A percentile compares a stretch with the other conserved stretches of the same genome.
Evolutionary conservation across 2,329 filamentous ascomycete species (phyloP).

Genomic region (Apiospora kogelbergensis): DNA sequence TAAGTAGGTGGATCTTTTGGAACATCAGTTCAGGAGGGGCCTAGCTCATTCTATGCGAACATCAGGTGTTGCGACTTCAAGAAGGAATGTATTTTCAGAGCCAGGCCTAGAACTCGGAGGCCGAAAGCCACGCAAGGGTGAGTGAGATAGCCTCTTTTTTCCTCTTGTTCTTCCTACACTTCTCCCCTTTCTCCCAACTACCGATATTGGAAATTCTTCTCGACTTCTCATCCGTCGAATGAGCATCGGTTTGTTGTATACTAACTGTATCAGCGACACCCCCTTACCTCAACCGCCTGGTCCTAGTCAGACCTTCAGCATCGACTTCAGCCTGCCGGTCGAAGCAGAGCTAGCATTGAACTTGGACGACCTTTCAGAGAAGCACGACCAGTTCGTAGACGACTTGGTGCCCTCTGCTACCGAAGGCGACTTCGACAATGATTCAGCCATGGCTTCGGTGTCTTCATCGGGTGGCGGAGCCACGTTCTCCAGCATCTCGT

Average conservation of each 20-base stretch:
- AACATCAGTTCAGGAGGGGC: background rate
- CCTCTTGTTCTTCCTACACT: constrained; percentile 6
- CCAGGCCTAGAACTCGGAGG: constrained; percentile 49
- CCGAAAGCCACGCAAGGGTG: constrained; percentile 44
- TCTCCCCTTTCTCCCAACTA: background rate
- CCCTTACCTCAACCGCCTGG: constrained; percentile 33
- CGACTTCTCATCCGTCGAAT: no score
- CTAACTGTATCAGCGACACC: constrained; percentile 12
- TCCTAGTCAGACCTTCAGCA: constrained; percentile 51
- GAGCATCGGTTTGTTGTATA: background rate
- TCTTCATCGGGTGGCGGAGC: constrained; percentile 11
- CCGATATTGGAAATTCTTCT: background rate
- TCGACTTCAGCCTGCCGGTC: constrained; percentile 49
- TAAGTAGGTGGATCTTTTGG: constrained; percentile 26
- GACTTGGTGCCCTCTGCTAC: constrained; percentile 36
- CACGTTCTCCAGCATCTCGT: constrained; percentile 28
- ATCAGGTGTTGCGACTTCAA: constrained; percentile 52
- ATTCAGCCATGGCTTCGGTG: constrained; percentile 10
- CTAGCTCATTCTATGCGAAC: background rate
- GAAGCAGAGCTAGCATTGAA: constrained; percentile 37
- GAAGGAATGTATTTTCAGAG: constrained; percentile 53
- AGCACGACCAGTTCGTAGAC: constrained; percentile 44
- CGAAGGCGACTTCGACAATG: constrained; percentile 23
- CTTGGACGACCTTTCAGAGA: constrained; percentile 43
- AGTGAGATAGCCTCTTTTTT: constrained; percentile 21